Conservation (phyloP, 148 eudicot species). For the Persicaria maculosa region DNA sequence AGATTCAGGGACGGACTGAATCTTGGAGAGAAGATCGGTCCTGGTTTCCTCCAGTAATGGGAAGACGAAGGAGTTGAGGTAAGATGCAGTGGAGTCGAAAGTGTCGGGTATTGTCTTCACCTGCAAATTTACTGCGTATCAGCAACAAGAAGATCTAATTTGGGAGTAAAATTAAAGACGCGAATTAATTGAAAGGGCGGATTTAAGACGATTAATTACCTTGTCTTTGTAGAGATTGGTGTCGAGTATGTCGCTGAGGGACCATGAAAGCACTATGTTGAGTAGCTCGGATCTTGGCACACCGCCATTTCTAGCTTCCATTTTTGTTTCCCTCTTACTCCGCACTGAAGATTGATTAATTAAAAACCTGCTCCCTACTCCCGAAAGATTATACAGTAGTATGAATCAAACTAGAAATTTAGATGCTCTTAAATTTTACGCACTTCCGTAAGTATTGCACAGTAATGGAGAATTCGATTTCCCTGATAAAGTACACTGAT, state of each 20-base stretch:
- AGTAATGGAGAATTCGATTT: too few relatives aligned
- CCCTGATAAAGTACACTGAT: too few relatives aligned
- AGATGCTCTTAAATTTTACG: too few relatives aligned
- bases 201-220: background rate
- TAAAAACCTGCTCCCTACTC: too few relatives aligned
- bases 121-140: slow-evolving; percentile 10
- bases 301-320: background rate
- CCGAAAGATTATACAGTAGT: too few relatives aligned
- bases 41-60: background rate
- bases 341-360: background rate
- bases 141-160: too few relatives aligned
- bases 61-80: background rate
- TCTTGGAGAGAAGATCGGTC: slow-evolving; percentile 19
- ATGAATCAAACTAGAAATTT: too few relatives aligned
- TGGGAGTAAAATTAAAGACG: too few relatives aligned
- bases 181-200: too few relatives aligned
- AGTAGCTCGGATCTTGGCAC: background rate
- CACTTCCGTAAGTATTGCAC: too few relatives aligned
- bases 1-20: slow-evolving; percentile 21
- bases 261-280: background rate
- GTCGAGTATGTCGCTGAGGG: background rate
- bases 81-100: background rate
- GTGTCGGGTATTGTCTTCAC: background rate
- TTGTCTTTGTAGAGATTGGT: slow-evolving; percentile 4
- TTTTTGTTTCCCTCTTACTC: background rate